These are phyloP conservation scores for Quercus lobata DNA, from an alignment of 331 rosid genomes.

Conservation along the genomic window DNA sequence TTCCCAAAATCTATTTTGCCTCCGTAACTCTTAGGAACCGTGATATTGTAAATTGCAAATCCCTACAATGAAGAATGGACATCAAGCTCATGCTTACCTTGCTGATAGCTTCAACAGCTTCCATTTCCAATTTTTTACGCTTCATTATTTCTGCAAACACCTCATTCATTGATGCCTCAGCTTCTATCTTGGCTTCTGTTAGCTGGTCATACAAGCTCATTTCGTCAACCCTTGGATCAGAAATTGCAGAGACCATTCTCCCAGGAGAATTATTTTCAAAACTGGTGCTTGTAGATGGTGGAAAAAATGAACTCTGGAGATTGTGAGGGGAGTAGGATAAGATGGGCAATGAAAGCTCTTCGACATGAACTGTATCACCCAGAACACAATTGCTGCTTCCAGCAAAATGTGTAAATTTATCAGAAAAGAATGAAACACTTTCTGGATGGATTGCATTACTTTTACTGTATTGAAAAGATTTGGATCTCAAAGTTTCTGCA, in stretches of 20 bases:
- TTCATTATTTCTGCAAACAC: slow-evolving; percentile 31
- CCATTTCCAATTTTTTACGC: slow-evolving; percentile 47
- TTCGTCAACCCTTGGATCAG: slow-evolving; percentile 44
- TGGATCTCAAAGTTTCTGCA: slow-evolving; percentile 28
- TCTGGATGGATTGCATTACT: slow-evolving; percentile 24
- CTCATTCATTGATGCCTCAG: slow-evolving; percentile 39
- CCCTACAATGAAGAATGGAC: neutral
- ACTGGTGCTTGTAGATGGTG: slow-evolving; percentile 26
- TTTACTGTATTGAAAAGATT: slow-evolving; percentile 37
- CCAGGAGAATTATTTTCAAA: slow-evolving; percentile 42
- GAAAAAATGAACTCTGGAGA: slow-evolving; percentile 14
- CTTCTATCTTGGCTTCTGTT: slow-evolving; percentile 44
- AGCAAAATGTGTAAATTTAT: slow-evolving; percentile 19
- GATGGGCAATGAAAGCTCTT: slow-evolving; percentile 31
- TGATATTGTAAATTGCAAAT: neutral
- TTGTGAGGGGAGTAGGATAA: slow-evolving; percentile 20
- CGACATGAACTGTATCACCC: slow-evolving; percentile 21
- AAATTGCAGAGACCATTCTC: slow-evolving; percentile 24
- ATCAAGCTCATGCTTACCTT: slow-evolving; percentile 43
- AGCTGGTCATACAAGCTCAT: slow-evolving; percentile 36
- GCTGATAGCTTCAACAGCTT: slow-evolving; percentile 51
- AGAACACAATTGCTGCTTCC: slow-evolving; percentile 26
- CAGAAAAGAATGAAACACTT: slow-evolving; percentile 33
- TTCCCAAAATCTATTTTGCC: neutral
- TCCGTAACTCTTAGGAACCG: neutral